phyloP scores from a whole-genome alignment of 345 rosid species.

The Linum usitatissimum region DNA sequence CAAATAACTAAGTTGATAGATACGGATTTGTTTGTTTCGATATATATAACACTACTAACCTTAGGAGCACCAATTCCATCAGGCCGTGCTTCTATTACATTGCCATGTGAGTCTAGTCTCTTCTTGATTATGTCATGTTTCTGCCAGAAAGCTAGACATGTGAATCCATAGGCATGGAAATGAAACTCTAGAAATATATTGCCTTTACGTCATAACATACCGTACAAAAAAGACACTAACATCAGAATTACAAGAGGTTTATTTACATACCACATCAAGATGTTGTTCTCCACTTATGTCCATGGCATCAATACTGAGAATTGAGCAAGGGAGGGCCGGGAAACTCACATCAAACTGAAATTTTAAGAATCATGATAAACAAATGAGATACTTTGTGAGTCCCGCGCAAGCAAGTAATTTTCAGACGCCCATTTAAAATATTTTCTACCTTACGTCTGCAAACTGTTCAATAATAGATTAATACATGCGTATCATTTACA shows the following conservation, averaged over 20 bases:
- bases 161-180: background rate
- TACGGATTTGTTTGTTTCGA: background rate
- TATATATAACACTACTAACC: constrained; percentile 34
- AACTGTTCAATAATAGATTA: background rate
- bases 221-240: background rate
- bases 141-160: constrained; percentile 29
- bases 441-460: background rate
- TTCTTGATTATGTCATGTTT: constrained; percentile 85
- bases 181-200: background rate
- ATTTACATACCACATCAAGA: constrained; percentile 74
- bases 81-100: constrained; percentile 61
- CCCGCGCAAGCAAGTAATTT: background rate
- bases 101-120: constrained; percentile 65
- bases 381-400: background rate
- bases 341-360: constrained; percentile 84
- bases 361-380: constrained; percentile 9
- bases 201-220: background rate
- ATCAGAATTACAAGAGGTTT: background rate
- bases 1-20: background rate
- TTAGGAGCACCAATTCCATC: constrained; percentile 88
- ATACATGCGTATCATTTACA: background rate
- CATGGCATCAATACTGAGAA: constrained; percentile 92
- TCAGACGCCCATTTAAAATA: too few relatives aligned
- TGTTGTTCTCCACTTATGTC: constrained; percentile 96
- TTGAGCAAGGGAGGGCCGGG: constrained; percentile 86